A percentile compares a stretch with the other conserved stretches of the same genome.
Conservation (phyloP, 2,329 filamentous ascomycete species). For the Scedosporium aurantiacum region DNA sequence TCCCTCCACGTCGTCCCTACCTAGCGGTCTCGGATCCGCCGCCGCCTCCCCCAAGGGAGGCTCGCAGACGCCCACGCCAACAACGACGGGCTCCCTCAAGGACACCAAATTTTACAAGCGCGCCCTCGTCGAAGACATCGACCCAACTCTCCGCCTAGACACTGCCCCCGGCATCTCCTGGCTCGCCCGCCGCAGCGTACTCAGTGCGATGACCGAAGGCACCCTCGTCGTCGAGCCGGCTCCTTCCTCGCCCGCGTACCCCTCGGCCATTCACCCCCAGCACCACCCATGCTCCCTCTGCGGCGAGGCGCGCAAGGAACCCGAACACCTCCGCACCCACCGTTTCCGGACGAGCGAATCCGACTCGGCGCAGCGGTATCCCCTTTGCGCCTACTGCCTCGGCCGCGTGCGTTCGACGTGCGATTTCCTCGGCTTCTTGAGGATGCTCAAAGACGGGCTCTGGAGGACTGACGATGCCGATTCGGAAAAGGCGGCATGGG, state of each 20-base stretch:
- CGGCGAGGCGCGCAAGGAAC: constrained; percentile 66
- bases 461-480: constrained; percentile 77
- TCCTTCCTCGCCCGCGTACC: constrained; percentile 44
- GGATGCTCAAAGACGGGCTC: constrained; percentile 85
- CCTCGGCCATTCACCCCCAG: constrained; percentile 38
- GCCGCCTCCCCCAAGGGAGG: constrained; percentile 14
- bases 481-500: constrained; percentile 82
- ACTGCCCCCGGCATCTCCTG: constrained; percentile 84
- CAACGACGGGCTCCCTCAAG: constrained; percentile 54
- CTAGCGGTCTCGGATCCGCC: constrained; percentile 26
- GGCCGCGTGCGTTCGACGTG: constrained; percentile 75
- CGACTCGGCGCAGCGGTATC: constrained; percentile 78
- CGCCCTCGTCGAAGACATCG: constrained; percentile 77
- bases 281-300: constrained; percentile 72
- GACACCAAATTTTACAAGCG: constrained; percentile 94
- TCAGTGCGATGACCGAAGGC: constrained; percentile 74
- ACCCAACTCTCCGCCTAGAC: constrained; percentile 85
- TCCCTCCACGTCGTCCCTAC: constrained; percentile 30
- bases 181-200: constrained; percentile 76
- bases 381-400: constrained; percentile 81
- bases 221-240: constrained; percentile 84
- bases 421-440: constrained; percentile 83
- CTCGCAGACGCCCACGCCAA: constrained; percentile 14
- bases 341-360: constrained; percentile 82
- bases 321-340: constrained; percentile 65